A percentile compares a stretch with the other conserved stretches of the same genome.
phyloP scores from a whole-genome alignment of 345 rosid genomes.

The Lepidium didymum region DNA sequence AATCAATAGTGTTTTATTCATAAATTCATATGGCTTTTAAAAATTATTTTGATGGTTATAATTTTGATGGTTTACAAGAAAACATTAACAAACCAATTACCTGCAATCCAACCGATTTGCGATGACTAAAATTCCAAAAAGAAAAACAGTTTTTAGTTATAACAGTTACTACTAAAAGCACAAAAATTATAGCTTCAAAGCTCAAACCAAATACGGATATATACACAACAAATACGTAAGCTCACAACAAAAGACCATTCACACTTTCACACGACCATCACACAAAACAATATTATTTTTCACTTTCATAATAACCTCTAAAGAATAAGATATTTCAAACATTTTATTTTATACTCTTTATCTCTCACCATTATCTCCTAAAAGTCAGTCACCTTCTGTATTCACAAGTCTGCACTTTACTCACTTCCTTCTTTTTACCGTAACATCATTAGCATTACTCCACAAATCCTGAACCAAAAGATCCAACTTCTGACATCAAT shows the following conservation, averaged over 20 bases:
- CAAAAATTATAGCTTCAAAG: not conserved
- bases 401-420: slow-evolving; percentile 25
- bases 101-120: not conserved
- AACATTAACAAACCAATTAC: not conserved
- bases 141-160: too few species aligned
- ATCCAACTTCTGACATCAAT: slow-evolving; percentile 6
- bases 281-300: slow-evolving; percentile 5
- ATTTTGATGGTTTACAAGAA: too few species aligned
- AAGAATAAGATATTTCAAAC: slow-evolving; percentile 4
- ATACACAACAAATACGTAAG: slow-evolving; percentile 20
- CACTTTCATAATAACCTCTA: slow-evolving; percentile 7
- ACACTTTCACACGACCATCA: slow-evolving; percentile 16
- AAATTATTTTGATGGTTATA: too few species aligned
- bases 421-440: slow-evolving; percentile 8
- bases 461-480: slow-evolving; percentile 6
- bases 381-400: slow-evolving; percentile 31
- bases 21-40: too few species aligned
- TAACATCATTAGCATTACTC: slow-evolving; percentile 18
- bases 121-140: not conserved
- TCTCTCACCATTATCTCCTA: slow-evolving; percentile 27
- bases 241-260: not conserved
- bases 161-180: not conserved
- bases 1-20: not conserved
- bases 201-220: slow-evolving; percentile 2
- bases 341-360: slow-evolving; percentile 23